These are phyloP conservation scores for Aspergillus saccharolyticus DNA, from an alignment of 495 filamentous ascomycete genomes.

Conservation along the genomic window DNA sequence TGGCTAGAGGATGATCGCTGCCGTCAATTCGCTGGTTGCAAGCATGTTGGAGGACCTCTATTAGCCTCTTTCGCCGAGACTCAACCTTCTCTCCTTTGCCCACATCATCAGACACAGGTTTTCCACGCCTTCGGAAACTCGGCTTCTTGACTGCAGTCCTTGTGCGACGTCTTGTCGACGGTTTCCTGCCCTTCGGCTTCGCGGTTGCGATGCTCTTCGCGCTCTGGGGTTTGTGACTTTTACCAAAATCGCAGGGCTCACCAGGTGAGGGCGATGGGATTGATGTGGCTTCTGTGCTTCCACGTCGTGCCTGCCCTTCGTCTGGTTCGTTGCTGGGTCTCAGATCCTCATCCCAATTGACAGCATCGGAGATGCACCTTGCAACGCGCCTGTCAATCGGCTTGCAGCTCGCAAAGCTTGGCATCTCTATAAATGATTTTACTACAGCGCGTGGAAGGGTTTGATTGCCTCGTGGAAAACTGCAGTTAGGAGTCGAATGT, in stretches of 20 bases:
- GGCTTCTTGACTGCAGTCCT: neutral
- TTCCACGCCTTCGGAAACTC: neutral
- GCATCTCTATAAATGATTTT: neutral
- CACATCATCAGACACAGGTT: neutral
- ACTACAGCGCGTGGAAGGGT: neutral
- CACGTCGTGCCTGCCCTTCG: neutral
- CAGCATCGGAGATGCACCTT: slow-evolving; percentile 18
- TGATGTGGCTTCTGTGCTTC: slow-evolving; percentile 9
- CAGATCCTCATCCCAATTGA: slow-evolving; percentile 35
- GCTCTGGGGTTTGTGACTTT: slow-evolving; percentile 1
- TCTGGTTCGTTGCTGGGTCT: slow-evolving; percentile 26
- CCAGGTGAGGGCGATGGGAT: slow-evolving; percentile 18
- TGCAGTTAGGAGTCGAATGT: neutral
- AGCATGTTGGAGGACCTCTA: neutral
- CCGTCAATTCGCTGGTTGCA: neutral
- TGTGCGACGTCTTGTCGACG: too few relatives aligned
- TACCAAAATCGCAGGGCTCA: neutral
- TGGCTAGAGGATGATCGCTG: neutral
- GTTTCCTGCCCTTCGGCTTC: neutral
- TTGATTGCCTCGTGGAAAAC: neutral
- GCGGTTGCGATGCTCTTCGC: neutral
- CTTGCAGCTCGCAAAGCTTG: too few relatives aligned
- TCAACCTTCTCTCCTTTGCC: neutral
- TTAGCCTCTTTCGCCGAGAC: neutral
- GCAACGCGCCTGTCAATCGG: neutral